Percentiles rank a stretch among this genome's conserved stretches.
Conservation (phyloP, 2,329 filamentous ascomycete species). For the Monilinia laxa region DNA sequence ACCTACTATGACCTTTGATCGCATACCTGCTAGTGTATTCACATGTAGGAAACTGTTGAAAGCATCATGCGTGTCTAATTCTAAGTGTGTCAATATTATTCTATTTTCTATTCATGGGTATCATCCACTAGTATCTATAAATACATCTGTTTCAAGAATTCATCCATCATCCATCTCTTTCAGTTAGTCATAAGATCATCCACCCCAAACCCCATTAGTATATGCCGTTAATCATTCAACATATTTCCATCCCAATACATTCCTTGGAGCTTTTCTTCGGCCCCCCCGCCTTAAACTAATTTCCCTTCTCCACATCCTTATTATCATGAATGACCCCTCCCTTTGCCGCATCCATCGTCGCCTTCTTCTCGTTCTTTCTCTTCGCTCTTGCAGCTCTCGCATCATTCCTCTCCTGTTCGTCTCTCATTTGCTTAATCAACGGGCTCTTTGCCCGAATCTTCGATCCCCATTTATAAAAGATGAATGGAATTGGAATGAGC, state of each 20-base stretch:
- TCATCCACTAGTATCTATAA: neutral
- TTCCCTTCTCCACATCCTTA: conserved; percentile 20
- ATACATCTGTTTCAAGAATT: no score
- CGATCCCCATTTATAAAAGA: conserved; percentile 67
- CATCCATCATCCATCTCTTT: no score
- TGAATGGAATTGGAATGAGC: conserved; percentile 75
- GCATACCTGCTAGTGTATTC: no score
- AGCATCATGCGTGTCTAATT: no score
- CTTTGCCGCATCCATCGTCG: conserved; percentile 23
- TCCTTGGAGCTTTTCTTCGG: neutral
- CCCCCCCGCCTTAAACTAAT: neutral
- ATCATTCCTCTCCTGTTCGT: conserved; percentile 38
- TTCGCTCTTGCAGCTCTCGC: conserved; percentile 30
- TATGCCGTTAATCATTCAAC: no score
- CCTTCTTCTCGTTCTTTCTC: conserved; percentile 24
- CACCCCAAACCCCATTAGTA: no score
- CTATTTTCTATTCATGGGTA: conserved; percentile 8
- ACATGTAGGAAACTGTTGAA: no score
- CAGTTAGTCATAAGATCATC: no score
- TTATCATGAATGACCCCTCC: conserved; percentile 2
- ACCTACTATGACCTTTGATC: no score
- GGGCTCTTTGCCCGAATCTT: conserved; percentile 53
- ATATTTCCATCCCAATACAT: neutral
- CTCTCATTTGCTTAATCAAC: conserved; percentile 43
- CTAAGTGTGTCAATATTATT: neutral